Evolutionary conservation across 2,329 filamentous ascomycete species (phyloP), one percentile per base, ranked within the genome.

Genomic region (Ophiostoma sp.): DNA sequence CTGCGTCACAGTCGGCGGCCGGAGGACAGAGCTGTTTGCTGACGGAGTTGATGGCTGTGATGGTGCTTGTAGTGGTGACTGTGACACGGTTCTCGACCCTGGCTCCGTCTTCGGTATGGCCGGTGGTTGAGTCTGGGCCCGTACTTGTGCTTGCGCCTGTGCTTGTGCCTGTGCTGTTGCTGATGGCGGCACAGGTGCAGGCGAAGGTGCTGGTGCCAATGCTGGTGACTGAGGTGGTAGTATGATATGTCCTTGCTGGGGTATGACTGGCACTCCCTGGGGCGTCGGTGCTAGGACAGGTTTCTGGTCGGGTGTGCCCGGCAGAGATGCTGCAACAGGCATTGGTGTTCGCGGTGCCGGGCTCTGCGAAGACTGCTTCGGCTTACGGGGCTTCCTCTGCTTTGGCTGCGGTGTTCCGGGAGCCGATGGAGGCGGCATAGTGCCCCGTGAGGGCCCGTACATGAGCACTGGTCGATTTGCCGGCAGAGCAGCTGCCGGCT

Each of bases 381-480:
- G 74, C 39, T 78, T 75, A 9, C 81, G 77, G 50, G 78, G 78
- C 66, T 59, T 73, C 33, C 78, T 75, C 69, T 66, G 74, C 42
- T 78, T 75, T 9, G 81, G 77, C 45, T 78, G 78, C 7, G 83
- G 82, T 3, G 74, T 72, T 15, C 69, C 70, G 11, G 70, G 52
- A 1, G 39, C 31, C 1, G 71, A 45, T 11, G 71, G 74, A 72
- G 87, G 86, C 57, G 88, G 88, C 88, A 91, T 89, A 39, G 84
- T 80, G 52, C 89, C 89, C 74, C 89, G 89, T 1, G 89, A 88
- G 55, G 90, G 90, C 0, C 90, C 90, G 78, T 91, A 92, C 78
- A 91, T 89, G 72, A 91, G 82, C 50, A 91, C 85, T 2, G 90
- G 90, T 59, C 89, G 86, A 74, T 83, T 81, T 9, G 79, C 76